phyloP scores from a whole-genome alignment of 2,329 filamentous ascomycete species.

The Exophiala lecanii-corni region DNA sequence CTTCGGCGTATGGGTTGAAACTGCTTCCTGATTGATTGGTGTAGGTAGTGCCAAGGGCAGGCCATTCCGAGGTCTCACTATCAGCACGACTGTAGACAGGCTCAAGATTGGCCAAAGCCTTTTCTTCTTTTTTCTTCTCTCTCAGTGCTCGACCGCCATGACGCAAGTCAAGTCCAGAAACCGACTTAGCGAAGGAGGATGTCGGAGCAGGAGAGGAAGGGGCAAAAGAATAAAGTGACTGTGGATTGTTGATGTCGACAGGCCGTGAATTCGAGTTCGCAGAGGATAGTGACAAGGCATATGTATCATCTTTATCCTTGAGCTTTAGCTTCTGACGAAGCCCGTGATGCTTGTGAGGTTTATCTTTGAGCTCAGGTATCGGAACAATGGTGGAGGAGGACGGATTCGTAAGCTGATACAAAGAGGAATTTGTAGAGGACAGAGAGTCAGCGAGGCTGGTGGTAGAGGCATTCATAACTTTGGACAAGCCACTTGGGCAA shows the following conservation, averaged over 20 bases:
- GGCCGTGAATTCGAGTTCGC: conserved; percentile 62
- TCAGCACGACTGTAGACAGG: conserved; percentile 27
- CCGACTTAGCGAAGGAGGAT: conserved; percentile 69
- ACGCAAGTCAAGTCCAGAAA: conserved; percentile 72
- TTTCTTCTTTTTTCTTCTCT: conserved; percentile 74
- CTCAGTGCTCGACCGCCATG: conserved; percentile 71
- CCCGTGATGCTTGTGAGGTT: conserved; percentile 57
- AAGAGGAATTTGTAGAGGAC: conserved; percentile 50
- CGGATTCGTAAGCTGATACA: conserved; percentile 59
- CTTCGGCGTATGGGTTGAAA: conserved; percentile 24
- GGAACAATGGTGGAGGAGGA: conserved; percentile 52
- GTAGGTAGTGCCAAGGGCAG: conserved; percentile 20
- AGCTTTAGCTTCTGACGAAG: conserved; percentile 61
- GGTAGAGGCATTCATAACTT: conserved; percentile 56
- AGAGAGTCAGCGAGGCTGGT: conserved; percentile 54
- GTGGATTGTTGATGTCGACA: conserved; percentile 58
- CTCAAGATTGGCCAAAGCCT: conserved; percentile 29
- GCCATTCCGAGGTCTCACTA: conserved; percentile 27
- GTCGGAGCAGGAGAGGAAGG: conserved; percentile 58
- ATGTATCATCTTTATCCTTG: conserved; percentile 57
- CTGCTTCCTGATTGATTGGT: conserved; percentile 20
- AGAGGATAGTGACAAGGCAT: conserved; percentile 56
- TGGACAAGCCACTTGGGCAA: conserved; percentile 50
- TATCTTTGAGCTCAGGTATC: conserved; percentile 36
- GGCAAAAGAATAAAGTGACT: conserved; percentile 62